These are phyloP conservation scores for Colletotrichum abscissum DNA, from an alignment of 2,329 filamentous ascomycete genomes.

Conservation along the genomic window DNA sequence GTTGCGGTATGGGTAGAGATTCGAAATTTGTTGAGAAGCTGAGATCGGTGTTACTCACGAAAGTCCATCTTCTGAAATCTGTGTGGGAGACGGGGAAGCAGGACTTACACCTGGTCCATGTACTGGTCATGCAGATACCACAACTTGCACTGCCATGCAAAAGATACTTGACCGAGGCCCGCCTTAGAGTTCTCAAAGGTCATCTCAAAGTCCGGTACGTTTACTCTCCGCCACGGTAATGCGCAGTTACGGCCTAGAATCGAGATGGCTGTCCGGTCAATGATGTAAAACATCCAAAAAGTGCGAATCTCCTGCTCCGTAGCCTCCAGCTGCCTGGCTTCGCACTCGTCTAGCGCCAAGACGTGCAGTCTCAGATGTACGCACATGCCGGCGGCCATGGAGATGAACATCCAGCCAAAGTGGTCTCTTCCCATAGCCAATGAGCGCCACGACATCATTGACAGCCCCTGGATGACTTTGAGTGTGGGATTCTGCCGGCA, in stretches of 20 bases:
- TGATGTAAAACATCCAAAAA: conserved; percentile 38
- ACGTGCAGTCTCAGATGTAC: conserved; percentile 36
- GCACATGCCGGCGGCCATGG: conserved; percentile 36
- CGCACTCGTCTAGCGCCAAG: conserved; percentile 33
- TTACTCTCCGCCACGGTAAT: conserved; percentile 34
- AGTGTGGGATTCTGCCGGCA: conserved; percentile 30
- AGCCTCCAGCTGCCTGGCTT: conserved; percentile 31
- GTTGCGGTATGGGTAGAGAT: conserved; percentile 33
- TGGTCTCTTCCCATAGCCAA: conserved; percentile 35
- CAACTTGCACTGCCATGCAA: conserved; percentile 36
- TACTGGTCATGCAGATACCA: conserved; percentile 37
- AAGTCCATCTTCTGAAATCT: no score
- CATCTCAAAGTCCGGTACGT: conserved; percentile 33
- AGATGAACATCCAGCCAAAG: conserved; percentile 36
- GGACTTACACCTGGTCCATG: conserved; percentile 37
- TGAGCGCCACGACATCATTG: conserved; percentile 36
- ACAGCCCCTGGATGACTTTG: conserved; percentile 35
- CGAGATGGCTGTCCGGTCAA: conserved; percentile 36
- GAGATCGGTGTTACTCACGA: neutral
- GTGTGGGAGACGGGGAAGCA: neutral
- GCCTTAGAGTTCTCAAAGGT: conserved; percentile 26
- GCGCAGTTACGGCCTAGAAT: conserved; percentile 36
- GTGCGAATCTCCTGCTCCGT: conserved; percentile 32
- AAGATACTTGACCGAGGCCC: conserved; percentile 29
- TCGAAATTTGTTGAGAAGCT: conserved; percentile 35